Base-by-base conservation (phyloP, 2,329 filamentous ascomycete genomes). In the Chaetomium olivaceum region DNA sequence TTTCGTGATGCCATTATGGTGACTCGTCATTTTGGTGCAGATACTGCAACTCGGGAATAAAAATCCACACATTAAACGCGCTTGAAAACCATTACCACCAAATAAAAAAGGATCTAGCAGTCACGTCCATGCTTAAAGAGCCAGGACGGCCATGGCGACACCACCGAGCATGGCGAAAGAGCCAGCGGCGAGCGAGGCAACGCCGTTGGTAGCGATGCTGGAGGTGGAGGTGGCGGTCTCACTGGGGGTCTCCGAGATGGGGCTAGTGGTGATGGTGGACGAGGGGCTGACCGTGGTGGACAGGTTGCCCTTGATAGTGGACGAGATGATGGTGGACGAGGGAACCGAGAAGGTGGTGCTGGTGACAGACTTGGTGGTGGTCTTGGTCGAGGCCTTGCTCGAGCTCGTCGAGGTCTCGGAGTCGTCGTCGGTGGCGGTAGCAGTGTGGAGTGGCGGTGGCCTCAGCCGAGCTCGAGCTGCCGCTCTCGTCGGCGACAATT, bases 141-240 rank as follows among this genome's bases (percentile, higher is more conserved):
- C 68, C 58, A 73, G 67, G 31, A 71, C 60, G 43, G 70, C 72
- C 64, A 72, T 64, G 62, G 69, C 70, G 23, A 73, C 61, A 67
- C 67, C 71, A 31, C 71, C 71, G 25, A 73, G 43, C 21, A 73
- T 59, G 48, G 70, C 71, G 50, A 72, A 50, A 11, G 70, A 70
- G 68, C 68, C 67, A 50, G 65, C 69, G 21, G 82, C 83, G 0
- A 85, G 72, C 21, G 85, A 72, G 0, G 80, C 74, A 14, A 77
- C 76, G 25, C 73, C 76, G 68, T 73, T 79, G 60, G 76, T 78
- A 64, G 56, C 52, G 11, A 68, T 50, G 58, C 63, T 65, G 36
- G 64, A 21, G 62, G 69, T 51, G 14, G 61, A 16, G 16, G 64
- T 43, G n/a, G 39, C 48, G 25, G 67, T 64, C 31, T 57, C 1